Evolutionary conservation across 495 filamentous ascomycete genomes (phyloP).

Genomic region (Astrocystis sublimbata): DNA sequence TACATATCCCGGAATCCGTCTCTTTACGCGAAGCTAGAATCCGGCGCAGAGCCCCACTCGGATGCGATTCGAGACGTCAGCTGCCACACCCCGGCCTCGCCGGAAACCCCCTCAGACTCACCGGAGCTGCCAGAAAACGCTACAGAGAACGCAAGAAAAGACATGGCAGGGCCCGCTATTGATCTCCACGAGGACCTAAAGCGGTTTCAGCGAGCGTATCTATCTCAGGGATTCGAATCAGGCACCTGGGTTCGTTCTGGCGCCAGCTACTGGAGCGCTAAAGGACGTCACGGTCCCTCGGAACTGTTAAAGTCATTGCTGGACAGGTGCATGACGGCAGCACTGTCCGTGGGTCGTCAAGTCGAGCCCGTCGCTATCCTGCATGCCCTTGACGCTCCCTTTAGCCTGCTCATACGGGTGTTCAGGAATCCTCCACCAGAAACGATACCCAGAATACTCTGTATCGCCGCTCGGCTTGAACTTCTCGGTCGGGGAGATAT

Average conservation of each 20-base stretch:
- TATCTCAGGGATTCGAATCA: conserved; percentile 26
- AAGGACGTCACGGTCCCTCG: conserved; percentile 27
- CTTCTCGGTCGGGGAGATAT: conserved; percentile 31
- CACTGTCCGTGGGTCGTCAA: conserved; percentile 29
- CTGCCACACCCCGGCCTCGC: conserved; percentile 28
- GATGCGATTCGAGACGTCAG: conserved; percentile 35
- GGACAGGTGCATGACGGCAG: conserved; percentile 34
- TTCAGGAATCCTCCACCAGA: conserved; percentile 34
- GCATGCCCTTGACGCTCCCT: conserved; percentile 27
- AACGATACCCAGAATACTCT: conserved; percentile 30
- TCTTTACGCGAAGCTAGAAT: conserved; percentile 31
- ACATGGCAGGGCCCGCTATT: neutral
- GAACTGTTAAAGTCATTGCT: conserved; percentile 30
- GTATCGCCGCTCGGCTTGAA: conserved; percentile 27
- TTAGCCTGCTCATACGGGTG: conserved; percentile 32
- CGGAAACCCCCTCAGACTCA: conserved; percentile 3
- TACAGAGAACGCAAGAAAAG: neutral
- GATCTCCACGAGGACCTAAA: conserved; percentile 26
- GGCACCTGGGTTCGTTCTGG: conserved; percentile 30
- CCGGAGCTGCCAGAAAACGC: neutral
- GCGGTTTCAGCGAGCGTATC: conserved; percentile 20
- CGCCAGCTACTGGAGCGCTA: conserved; percentile 27
- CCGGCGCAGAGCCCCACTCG: conserved; percentile 24
- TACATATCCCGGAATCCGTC: conserved; percentile 36
- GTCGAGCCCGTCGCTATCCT: conserved; percentile 27